These are phyloP conservation scores for Hyaloscypha finlandica DNA, from an alignment of 495 filamentous ascomycete genomes.

Conservation along the genomic window DNA sequence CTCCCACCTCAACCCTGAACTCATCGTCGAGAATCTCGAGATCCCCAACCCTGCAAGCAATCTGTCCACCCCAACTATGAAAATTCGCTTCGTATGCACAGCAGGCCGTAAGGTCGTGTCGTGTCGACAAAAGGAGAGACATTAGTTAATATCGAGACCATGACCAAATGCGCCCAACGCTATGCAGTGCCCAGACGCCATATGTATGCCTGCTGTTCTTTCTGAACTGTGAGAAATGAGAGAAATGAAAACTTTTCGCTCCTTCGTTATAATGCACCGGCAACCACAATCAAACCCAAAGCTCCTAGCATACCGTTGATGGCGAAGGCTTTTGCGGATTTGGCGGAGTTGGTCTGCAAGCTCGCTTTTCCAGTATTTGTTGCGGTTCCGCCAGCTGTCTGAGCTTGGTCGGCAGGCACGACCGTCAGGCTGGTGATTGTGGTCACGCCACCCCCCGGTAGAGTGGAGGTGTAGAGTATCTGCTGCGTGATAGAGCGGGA, in stretches of 20 bases:
- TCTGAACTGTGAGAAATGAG: background rate
- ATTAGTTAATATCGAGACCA: background rate
- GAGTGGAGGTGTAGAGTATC: constrained; percentile 28
- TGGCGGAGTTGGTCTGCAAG: constrained; percentile 21
- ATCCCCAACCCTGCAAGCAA: background rate
- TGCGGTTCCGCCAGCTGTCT: background rate
- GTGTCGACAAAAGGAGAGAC: background rate
- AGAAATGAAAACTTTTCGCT: background rate
- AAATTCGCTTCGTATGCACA: background rate
- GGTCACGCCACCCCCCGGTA: constrained; percentile 16
- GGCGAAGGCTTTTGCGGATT: background rate
- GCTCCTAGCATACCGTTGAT: background rate
- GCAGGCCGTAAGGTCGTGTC: background rate
- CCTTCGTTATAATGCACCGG: background rate
- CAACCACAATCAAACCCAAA: background rate
- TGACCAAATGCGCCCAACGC: background rate
- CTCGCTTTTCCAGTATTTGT: constrained; percentile 16
- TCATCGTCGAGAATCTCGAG: background rate
- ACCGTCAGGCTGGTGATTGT: constrained; percentile 28
- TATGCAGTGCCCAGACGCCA: background rate
- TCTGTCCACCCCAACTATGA: background rate
- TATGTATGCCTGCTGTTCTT: background rate
- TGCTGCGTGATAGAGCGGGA: constrained; percentile 18
- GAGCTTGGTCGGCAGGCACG: constrained; percentile 22
- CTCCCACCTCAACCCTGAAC: background rate